Conservation (phyloP, 768 basidiomycete species). For the Scleroderma bovista region DNA sequence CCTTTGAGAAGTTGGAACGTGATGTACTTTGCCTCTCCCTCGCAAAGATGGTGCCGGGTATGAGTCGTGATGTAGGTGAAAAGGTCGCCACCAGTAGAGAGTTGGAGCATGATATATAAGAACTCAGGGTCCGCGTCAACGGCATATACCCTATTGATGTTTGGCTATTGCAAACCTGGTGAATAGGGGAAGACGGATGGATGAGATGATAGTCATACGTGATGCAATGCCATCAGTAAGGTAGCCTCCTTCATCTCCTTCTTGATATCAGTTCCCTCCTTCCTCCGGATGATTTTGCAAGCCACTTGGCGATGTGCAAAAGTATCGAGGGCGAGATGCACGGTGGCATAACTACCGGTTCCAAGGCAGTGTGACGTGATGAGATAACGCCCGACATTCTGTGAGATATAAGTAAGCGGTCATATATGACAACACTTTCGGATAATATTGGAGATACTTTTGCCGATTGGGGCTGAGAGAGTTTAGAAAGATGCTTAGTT, state of each 20-base stretch:
- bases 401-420: slow-evolving; percentile 2
- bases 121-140: slow-evolving; percentile 59
- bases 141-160: slow-evolving; percentile 74
- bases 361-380: slow-evolving; percentile 80
- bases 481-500: slow-evolving; percentile 47
- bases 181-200: not conserved
- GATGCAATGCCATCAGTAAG: slow-evolving; percentile 64
- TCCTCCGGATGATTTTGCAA: slow-evolving; percentile 75
- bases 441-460: slow-evolving; percentile 37
- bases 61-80: slow-evolving; percentile 76
- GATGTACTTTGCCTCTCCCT: slow-evolving; percentile 81
- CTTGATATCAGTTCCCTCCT: slow-evolving; percentile 33
- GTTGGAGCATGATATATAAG: slow-evolving; percentile 79
- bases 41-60: slow-evolving; percentile 52
- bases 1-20: slow-evolving; percentile 76
- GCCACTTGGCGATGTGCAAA: slow-evolving; percentile 66
- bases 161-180: slow-evolving; percentile 45
- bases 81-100: slow-evolving; percentile 84
- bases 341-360: slow-evolving; percentile 76
- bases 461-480: slow-evolving; percentile 45
- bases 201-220: slow-evolving; percentile 42
- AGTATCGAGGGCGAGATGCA: slow-evolving; percentile 70
- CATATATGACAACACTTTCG: not conserved
- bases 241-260: slow-evolving; percentile 75
- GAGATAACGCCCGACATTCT: slow-evolving; percentile 62